Evolutionary conservation across 2,329 filamentous ascomycete genomes (phyloP).

Genomic region (Pseudogymnoascus verrucosus): DNA sequence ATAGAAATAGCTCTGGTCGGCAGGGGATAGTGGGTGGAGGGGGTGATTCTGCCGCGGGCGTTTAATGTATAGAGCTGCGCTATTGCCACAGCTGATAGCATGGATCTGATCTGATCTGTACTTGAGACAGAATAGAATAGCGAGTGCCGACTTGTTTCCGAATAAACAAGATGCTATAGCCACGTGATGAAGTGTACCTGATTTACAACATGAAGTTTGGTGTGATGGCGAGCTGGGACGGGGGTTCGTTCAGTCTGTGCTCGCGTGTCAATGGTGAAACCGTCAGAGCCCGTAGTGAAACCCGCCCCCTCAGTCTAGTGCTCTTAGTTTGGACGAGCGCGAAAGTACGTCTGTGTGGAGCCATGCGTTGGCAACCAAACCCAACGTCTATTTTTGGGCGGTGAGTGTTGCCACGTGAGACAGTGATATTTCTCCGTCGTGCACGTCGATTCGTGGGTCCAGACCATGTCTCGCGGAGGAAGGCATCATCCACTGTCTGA

Average conservation of each 20-base stretch:
- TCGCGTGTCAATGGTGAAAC: slow-evolving; percentile 4
- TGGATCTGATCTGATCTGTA: slow-evolving; percentile 7
- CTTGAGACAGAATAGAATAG: slow-evolving; percentile 7
- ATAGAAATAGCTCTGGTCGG: background rate
- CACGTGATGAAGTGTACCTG: background rate
- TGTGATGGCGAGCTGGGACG: background rate
- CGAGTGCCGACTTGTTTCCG: background rate
- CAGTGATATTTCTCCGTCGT: background rate
- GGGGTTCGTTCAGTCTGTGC: background rate
- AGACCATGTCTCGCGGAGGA: background rate
- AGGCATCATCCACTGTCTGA: background rate
- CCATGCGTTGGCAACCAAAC: background rate
- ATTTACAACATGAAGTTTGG: background rate
- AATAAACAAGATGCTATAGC: background rate
- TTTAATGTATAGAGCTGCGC: background rate
- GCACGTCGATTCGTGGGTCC: background rate
- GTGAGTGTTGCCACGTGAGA: slow-evolving; percentile 5
- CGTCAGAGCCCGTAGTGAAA: background rate
- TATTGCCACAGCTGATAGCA: background rate
- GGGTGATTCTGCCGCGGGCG: background rate
- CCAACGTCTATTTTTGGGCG: background rate
- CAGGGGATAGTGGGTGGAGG: background rate
- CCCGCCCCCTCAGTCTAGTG: background rate
- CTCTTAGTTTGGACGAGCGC: background rate
- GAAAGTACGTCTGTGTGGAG: background rate